Evolutionary conservation across 805 yeast genomes (phyloP), one percentile per base, ranked within the genome.

Genomic region (Isabelozyma gotoi): DNA sequence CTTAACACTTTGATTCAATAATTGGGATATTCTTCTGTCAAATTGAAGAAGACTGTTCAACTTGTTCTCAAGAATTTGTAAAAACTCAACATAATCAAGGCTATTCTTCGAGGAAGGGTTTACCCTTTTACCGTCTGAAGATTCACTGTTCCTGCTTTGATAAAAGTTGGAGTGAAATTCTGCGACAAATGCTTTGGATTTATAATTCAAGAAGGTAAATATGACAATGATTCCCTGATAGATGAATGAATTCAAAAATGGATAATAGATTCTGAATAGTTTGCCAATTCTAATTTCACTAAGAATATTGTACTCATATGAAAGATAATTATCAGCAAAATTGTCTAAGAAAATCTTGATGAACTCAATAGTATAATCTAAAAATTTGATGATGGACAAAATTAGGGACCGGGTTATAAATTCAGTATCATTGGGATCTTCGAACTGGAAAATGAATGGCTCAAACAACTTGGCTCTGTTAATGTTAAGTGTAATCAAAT

Each of bases 191-290:
- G 62, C 65, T 14, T 60, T 60, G 41, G 60, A 69, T 18, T 72
- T 72, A 41, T 71, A 59, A 51, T 75, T 78, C 50, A 78, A 56
- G 47, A 77, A 55, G 0, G 80, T 76, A 58, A 71, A 77, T 17
- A 73, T 65, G 17, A 77, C 80, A 42, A 78, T 73, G 40, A 77
- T 62, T 2, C 81, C 78, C 51, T 77, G 82, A 53, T 76, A 76
- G 8, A 76, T 59, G 41, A 75, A 77, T 2, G 77, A 67, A 49
- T 73, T 74, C 41, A 75, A 67, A 44, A 75, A 75, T 14, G 81
- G 82, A 46, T 68, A 74, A 34, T 57, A 62, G 32, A 50, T 59
- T 49, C 65, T 60, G 64, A 67, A 76, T 43, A 56, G 61, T 56
- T 59, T 68, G 40, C 60, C 72, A 40, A 65, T 49, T 10, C 57